phyloP scores from a whole-genome alignment of 345 rosid genomes.

The Hirschfeldia incana region DNA sequence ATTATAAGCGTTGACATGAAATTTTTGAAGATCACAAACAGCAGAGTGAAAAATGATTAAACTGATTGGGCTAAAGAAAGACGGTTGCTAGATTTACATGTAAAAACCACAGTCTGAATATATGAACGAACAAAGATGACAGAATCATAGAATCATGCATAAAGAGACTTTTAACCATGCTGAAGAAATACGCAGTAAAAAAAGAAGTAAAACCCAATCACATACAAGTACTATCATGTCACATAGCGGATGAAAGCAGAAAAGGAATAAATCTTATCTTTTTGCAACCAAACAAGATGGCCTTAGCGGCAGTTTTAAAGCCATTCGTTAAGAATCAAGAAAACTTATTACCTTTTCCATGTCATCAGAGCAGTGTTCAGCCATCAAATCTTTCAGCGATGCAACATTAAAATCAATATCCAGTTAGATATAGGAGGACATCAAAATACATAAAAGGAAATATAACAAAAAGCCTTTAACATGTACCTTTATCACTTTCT shows the following conservation, averaged over 20 bases:
- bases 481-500: constrained; percentile 47
- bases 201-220: not conserved
- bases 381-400: constrained; percentile 39
- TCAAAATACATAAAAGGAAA: constrained; percentile 16
- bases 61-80: not conserved
- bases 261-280: not conserved
- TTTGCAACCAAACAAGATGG: not conserved
- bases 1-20: not conserved
- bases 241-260: not conserved
- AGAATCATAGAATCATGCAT: too few relatives aligned
- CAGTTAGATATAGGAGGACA: constrained; percentile 34
- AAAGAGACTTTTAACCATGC: too few relatives aligned
- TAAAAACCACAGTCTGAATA: not conserved
- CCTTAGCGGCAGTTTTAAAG: not conserved
- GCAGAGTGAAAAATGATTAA: not conserved
- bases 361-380: constrained; percentile 39
- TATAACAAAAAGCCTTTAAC: constrained; percentile 12
- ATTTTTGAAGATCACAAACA: not conserved
- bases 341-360: constrained; percentile 48
- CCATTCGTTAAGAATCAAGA: constrained; percentile 12
- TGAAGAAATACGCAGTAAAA: too few relatives aligned
- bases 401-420: constrained; percentile 17
- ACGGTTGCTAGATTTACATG: not conserved
- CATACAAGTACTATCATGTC: not conserved
- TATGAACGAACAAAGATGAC: not conserved